These are phyloP conservation scores for Entomortierella chlamydospora DNA, from an alignment of 192 early-diverging fungal genomes.

Conservation along the genomic window DNA sequence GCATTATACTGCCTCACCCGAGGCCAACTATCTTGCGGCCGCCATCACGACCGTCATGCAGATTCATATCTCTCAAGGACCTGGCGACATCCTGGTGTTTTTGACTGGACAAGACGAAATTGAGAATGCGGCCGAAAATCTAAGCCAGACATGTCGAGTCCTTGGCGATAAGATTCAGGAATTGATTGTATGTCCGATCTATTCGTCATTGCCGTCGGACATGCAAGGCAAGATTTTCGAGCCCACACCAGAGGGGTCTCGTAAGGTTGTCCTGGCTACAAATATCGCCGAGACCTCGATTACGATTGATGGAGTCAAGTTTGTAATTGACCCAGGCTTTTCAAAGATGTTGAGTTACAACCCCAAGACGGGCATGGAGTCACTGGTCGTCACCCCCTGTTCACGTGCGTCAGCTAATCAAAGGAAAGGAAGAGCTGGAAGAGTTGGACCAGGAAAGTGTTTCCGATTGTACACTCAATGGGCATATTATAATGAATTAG, in stretches of 20 bases:
- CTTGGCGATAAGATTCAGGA: conserved; percentile 91
- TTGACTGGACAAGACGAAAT: conserved; percentile 99
- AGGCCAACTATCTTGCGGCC: conserved; percentile 96
- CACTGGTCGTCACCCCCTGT: conserved; percentile 94
- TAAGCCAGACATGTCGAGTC: conserved; percentile 78
- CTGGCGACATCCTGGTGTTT: conserved; percentile 95
- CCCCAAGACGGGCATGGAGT: conserved; percentile 96
- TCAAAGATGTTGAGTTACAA: conserved; percentile 97
- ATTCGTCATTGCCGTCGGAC: conserved; percentile 95
- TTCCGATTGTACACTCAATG: conserved; percentile 95
- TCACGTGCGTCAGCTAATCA: conserved; percentile 95
- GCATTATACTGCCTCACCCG: conserved; percentile 95
- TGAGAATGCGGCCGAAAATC: conserved; percentile 86
- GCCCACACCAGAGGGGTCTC: conserved; percentile 90
- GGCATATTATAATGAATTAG: conserved; percentile 94
- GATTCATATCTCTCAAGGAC: conserved; percentile 90
- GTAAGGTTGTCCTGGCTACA: conserved; percentile 96
- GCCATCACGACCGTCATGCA: conserved; percentile 93
- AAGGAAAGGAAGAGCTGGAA: conserved; percentile 94
- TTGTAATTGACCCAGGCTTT: conserved; percentile 98
- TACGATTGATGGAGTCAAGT: conserved; percentile 96
- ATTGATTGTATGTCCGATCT: conserved; percentile 95
- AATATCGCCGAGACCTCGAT: conserved; percentile 99
- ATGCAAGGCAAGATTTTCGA: conserved; percentile 98
- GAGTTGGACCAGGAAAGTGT: conserved; percentile 97